Evolutionary conservation across 805 yeast species (phyloP).

Genomic region (Blastobotrys mokoenaii): DNA sequence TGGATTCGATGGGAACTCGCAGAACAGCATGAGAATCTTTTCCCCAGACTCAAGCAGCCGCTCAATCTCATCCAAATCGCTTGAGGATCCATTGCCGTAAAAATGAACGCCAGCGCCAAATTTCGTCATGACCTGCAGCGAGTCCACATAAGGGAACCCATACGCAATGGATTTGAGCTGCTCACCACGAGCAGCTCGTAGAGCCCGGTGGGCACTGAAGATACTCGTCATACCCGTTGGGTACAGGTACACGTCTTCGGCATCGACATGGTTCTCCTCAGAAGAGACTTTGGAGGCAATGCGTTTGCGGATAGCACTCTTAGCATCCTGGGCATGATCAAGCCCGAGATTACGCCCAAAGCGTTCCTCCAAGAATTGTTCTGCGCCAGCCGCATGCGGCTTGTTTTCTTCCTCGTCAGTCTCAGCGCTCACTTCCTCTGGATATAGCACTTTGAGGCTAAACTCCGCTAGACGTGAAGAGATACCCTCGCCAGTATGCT

Average conservation of each 20-base stretch:
- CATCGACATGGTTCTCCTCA: slow-evolving; percentile 26
- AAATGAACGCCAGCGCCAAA: slow-evolving; percentile 90
- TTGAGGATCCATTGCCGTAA: slow-evolving; percentile 75
- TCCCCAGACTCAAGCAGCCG: slow-evolving; percentile 51
- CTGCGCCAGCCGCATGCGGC: no score
- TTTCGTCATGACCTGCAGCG: slow-evolving; percentile 73
- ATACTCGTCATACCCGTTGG: slow-evolving; percentile 94
- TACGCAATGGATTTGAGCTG: slow-evolving; percentile 69
- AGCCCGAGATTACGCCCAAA: slow-evolving; percentile 85
- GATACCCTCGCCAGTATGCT: slow-evolving; percentile 94
- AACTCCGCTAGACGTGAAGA: slow-evolving; percentile 87
- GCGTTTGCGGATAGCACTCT: slow-evolving; percentile 60
- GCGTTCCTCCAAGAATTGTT: slow-evolving; percentile 67
- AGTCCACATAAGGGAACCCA: slow-evolving; percentile 95
- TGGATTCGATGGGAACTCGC: slow-evolving; percentile 97
- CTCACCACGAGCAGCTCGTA: slow-evolving; percentile 20
- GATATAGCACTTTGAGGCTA: slow-evolving; percentile 27
- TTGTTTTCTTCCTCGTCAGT: slow-evolving; percentile 34
- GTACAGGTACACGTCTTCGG: slow-evolving; percentile 67
- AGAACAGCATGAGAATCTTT: slow-evolving; percentile 66
- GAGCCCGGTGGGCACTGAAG: slow-evolving; percentile 60
- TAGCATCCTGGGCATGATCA: slow-evolving; percentile 67
- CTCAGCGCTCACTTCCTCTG: slow-evolving; percentile 7
- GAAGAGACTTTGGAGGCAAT: slow-evolving; percentile 52
- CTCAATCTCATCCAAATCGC: slow-evolving; percentile 55